Evolutionary conservation across 768 basidiomycete species (phyloP), one percentile per base, ranked within the genome.

Genomic region (Dacryopinax spathularia): DNA sequence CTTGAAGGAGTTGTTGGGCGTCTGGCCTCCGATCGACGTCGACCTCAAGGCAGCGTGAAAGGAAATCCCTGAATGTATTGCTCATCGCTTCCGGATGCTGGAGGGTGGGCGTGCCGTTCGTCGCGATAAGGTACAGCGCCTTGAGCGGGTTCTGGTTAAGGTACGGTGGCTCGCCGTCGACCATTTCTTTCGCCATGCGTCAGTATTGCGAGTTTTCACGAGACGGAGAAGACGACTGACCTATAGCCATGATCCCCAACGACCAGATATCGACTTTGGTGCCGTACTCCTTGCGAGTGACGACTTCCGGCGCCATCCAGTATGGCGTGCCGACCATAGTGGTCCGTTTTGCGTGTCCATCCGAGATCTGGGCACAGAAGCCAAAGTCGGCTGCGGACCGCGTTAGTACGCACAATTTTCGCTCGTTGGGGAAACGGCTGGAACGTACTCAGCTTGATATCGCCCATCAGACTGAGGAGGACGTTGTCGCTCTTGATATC

Each of bases 401-500:
- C 25, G 25, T 36, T 25, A 35, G 25, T n/a, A n/a, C n/a, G n/a
- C n/a, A n/a, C 35, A 20, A 29, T 22, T 13, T 5, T 16, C 56
- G 59, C 37, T 20, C 34, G 63, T 35, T 18, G 36, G 4, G 35
- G 60, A 39, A 34, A 34, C 6, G 43, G 35, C 20, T 36, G 33
- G n/a, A 0, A 88, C 91, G 72, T 71, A 97, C 94, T 97, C 60
- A 99, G 84, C 76, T 99, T 98, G 77, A 99, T 96, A 71, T 98
- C 95, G 1, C 96, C 96, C 63, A 84, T 82, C 80, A 96, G 79
- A 70, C 89, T 92, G 65, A 98, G 77, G 61, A 99, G 76, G 18
- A 98, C 91, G 73, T 97, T 98, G 76, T 98, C 96, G 66, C 88
- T 91, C 86, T 99, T 98, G 79, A 99, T 98, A 71, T 99, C 96